Percentiles rank a stretch among this genome's conserved stretches.
These are phyloP conservation scores for Arachis monticola DNA, from an alignment of 331 rosid species.

Conservation along the genomic window DNA sequence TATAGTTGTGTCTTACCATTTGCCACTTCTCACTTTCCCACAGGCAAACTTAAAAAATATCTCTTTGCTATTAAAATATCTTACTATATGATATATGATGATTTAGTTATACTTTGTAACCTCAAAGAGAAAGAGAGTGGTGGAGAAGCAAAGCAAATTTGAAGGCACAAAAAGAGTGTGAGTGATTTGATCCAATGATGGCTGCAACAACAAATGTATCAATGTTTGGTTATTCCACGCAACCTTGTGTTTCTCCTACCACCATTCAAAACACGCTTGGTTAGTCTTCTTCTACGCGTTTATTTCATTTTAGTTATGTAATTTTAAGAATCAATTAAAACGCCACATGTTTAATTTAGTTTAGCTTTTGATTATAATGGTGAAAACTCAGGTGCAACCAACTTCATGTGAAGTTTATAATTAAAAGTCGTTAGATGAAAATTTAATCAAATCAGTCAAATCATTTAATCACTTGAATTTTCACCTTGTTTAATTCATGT, in stretches of 20 bases:
- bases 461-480: too few species aligned
- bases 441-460: too few species aligned
- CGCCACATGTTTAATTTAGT: too few species aligned
- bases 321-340: too few species aligned
- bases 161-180: conserved; percentile 30
- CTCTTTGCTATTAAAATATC: background rate
- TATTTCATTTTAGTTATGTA: background rate
- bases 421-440: too few species aligned
- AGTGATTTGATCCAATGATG: conserved; percentile 41
- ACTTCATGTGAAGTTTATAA: too few species aligned
- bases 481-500: background rate
- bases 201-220: conserved; percentile 65
- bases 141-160: background rate
- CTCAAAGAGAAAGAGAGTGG: background rate
- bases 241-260: conserved; percentile 37
- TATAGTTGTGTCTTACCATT: background rate
- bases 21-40: conserved; percentile 17
- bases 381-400: too few species aligned
- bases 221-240: conserved; percentile 60
- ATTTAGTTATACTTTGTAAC: background rate
- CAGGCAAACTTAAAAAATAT: conserved; percentile 27
- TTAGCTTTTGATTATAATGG: too few species aligned
- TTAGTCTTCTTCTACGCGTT: conserved; percentile 43
- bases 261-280: conserved; percentile 53
- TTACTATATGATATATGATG: conserved; percentile 30